phyloP scores from a whole-genome alignment of 768 basidiomycete species.

The Naganishia randhawae region DNA sequence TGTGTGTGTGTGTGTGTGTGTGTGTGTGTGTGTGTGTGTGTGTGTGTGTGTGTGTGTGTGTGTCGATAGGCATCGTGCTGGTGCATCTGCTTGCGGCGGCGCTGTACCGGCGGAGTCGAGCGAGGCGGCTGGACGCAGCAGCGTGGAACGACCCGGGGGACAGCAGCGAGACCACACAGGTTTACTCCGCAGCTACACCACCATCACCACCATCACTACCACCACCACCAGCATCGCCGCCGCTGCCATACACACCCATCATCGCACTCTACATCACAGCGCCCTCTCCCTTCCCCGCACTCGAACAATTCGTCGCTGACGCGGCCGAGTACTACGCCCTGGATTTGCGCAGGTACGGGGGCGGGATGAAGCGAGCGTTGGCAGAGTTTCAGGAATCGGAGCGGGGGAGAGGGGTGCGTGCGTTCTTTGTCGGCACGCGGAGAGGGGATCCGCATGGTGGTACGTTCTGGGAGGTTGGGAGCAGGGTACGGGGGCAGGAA shows the following conservation, averaged over 20 bases:
- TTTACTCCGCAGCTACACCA: not conserved
- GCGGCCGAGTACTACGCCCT: slow-evolving; percentile 65
- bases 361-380: slow-evolving; percentile 70
- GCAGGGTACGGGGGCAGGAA: not conserved
- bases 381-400: slow-evolving; percentile 62
- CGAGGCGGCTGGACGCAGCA: not conserved
- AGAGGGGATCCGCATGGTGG: slow-evolving; percentile 90
- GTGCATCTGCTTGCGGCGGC: slow-evolving; percentile 80
- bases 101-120: slow-evolving; percentile 52
- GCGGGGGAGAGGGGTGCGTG: slow-evolving; percentile 58
- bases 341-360: slow-evolving; percentile 64
- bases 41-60: no score
- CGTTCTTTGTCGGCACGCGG: slow-evolving; percentile 84
- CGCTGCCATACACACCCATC: slow-evolving; percentile 48
- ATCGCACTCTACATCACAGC: slow-evolving; percentile 77
- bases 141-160: not conserved
- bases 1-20: no score
- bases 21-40: no score
- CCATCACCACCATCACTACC: not conserved
- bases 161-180: not conserved
- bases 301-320: slow-evolving; percentile 77
- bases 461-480: slow-evolving; percentile 54
- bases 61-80: slow-evolving; percentile 76
- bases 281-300: slow-evolving; percentile 75
- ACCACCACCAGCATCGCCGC: not conserved